Evolutionary conservation across 2,329 filamentous ascomycete species (phyloP).

Genomic region (Aschersonia sp.): DNA sequence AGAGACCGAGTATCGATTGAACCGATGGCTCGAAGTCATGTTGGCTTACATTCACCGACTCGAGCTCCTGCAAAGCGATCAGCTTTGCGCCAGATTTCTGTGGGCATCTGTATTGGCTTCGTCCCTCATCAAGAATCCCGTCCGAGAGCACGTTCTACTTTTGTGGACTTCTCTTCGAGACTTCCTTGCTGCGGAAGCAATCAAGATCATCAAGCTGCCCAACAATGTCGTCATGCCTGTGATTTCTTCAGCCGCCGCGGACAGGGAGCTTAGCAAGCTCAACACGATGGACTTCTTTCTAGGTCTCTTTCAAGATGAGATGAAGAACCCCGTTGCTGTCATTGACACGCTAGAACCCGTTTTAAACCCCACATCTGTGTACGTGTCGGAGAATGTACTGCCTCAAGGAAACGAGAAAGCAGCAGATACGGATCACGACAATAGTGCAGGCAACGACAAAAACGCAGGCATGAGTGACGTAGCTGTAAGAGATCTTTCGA

Average conservation of each 20-base stretch:
- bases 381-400: constrained; percentile 12
- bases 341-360: constrained; percentile 91
- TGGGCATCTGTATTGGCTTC: constrained; percentile 42
- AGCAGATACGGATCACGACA: not conserved
- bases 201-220: constrained; percentile 43
- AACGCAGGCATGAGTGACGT: not conserved
- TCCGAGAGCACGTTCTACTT: constrained; percentile 40
- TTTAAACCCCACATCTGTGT: constrained; percentile 55
- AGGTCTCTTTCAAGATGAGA: constrained; percentile 72
- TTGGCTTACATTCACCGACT: constrained; percentile 27
- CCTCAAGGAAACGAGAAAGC: constrained; percentile 1
- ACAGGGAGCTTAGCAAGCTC: constrained; percentile 80
- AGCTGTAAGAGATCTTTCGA: not conserved
- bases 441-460: not conserved
- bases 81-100: constrained; percentile 36
- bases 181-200: constrained; percentile 25
- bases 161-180: constrained; percentile 46
- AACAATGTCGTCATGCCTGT: constrained; percentile 87
- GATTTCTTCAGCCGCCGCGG: constrained; percentile 68
- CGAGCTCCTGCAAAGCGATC: constrained; percentile 17
- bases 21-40: constrained; percentile 36
- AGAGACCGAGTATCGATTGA: constrained; percentile 34
- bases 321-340: constrained; percentile 65
- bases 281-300: constrained; percentile 96
- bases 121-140: constrained; percentile 35